These are phyloP conservation scores for Aulographum hederae DNA, from an alignment of 2,329 filamentous ascomycete species.

Conservation along the genomic window DNA sequence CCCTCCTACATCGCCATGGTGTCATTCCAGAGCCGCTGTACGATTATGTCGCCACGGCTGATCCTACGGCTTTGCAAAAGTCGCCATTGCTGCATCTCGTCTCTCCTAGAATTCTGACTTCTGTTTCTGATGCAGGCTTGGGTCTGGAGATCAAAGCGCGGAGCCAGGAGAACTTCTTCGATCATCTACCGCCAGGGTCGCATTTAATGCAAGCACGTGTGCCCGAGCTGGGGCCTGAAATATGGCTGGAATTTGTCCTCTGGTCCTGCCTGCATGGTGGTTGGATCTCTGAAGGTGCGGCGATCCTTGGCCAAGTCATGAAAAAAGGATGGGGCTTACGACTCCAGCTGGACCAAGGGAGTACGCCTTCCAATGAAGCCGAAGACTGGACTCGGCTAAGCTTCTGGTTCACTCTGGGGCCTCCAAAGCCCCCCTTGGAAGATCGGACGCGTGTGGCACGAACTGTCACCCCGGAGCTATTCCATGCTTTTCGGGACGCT, in stretches of 20 bases:
- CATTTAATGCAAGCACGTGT: conserved; percentile 5
- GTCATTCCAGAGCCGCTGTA: conserved; percentile 29
- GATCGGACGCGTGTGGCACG: conserved; percentile 13
- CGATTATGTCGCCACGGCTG: conserved; percentile 15
- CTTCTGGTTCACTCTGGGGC: background rate
- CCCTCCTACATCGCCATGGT: conserved; percentile 26
- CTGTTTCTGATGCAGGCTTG: conserved; percentile 31
- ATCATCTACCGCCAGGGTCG: conserved; percentile 24
- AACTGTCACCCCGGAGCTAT: conserved; percentile 40
- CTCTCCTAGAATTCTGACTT: conserved; percentile 28
- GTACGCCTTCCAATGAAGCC: background rate
- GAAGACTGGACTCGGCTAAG: background rate
- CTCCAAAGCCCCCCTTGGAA: background rate
- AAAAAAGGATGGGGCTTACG: conserved; percentile 14
- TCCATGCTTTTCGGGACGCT: conserved; percentile 35
- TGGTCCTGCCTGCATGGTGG: conserved; percentile 31
- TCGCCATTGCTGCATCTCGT: conserved; percentile 29
- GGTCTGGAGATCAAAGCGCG: conserved; percentile 17
- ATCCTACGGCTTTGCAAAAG: conserved; percentile 21
- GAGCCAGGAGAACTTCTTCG: conserved; percentile 18
- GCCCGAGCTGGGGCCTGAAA: conserved; percentile 22
- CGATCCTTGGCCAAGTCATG: conserved; percentile 17
- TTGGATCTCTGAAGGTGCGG: conserved; percentile 24
- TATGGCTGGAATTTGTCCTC: conserved; percentile 33
- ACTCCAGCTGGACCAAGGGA: conserved; percentile 8